Conservation (phyloP, 129 eudicot genomes). For the Artemisia annua region DNA sequence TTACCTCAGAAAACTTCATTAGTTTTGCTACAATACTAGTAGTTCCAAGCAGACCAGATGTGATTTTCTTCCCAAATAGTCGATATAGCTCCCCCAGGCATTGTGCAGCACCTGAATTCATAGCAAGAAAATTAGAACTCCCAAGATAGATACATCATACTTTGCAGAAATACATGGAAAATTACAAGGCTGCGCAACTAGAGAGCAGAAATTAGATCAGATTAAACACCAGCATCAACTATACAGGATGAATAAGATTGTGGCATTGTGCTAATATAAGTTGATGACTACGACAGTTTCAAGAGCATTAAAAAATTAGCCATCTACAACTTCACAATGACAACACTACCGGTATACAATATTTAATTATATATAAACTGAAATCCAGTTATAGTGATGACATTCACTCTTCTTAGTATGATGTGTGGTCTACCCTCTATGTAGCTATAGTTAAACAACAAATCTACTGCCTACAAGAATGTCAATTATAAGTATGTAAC, state of each 20-base stretch:
- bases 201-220: neutral
- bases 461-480: neutral
- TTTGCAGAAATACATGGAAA: neutral
- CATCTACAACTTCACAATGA: slow-evolving; percentile 12
- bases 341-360: slow-evolving; percentile 11
- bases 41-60: slow-evolving; percentile 93
- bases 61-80: slow-evolving; percentile 78
- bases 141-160: neutral
- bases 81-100: slow-evolving; percentile 91
- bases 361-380: slow-evolving; percentile 9
- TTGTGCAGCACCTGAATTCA: slow-evolving; percentile 77
- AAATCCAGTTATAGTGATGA: neutral
- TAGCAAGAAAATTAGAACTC: slow-evolving; percentile 10
- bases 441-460: slow-evolving; percentile 19
- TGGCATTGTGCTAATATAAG: neutral
- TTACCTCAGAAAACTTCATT: slow-evolving; percentile 87
- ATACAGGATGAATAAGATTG: slow-evolving; percentile 13
- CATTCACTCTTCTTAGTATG: neutral
- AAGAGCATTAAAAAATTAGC: neutral
- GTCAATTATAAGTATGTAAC: slow-evolving; percentile 14
- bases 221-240: neutral
- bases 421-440: slow-evolving; percentile 12
- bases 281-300: slow-evolving; percentile 7
- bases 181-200: slow-evolving; percentile 14
- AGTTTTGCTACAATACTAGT: slow-evolving; percentile 67